A percentile compares a stretch with the other conserved stretches of the same genome.
Conservation (phyloP, 352 stramenopile species). For the Phytophthora constricta region DNA sequence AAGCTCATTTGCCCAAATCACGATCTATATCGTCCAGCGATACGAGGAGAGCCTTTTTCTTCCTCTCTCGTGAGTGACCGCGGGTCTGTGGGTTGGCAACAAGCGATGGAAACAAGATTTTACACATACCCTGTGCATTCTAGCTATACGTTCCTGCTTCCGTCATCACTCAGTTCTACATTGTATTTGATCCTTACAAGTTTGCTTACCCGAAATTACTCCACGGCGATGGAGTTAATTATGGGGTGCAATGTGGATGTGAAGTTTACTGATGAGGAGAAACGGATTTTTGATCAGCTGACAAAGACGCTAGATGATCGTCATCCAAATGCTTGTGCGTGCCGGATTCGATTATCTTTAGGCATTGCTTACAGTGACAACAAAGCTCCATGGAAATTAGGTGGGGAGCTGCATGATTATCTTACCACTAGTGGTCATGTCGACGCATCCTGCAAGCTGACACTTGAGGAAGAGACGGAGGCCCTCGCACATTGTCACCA, state of each 20-base stretch:
- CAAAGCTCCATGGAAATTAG: constrained; percentile 91
- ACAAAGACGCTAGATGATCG: constrained; percentile 94
- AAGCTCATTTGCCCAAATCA: constrained; percentile 85
- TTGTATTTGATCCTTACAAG: constrained; percentile 98
- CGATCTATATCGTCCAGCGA: constrained; percentile 79
- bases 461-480: constrained; percentile 95
- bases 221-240: constrained; percentile 96
- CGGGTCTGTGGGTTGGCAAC: constrained; percentile 82
- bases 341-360: constrained; percentile 90
- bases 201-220: constrained; percentile 95
- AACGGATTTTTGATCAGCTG: constrained; percentile 97
- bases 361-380: constrained; percentile 91
- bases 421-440: constrained; percentile 91
- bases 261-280: constrained; percentile 95
- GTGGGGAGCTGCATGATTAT: constrained; percentile 88
- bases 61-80: constrained; percentile 80
- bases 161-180: constrained; percentile 95
- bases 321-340: constrained; percentile 96
- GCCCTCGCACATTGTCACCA: constrained; percentile 82
- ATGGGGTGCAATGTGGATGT: constrained; percentile 97
- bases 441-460: constrained; percentile 93
- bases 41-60: constrained; percentile 83
- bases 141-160: constrained; percentile 94
- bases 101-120: constrained; percentile 92
- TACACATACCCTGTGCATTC: constrained; percentile 99